These are phyloP conservation scores for Edaphochlamys debaryana DNA, from an alignment of 139 green algal genomes.

Conservation along the genomic window DNA sequence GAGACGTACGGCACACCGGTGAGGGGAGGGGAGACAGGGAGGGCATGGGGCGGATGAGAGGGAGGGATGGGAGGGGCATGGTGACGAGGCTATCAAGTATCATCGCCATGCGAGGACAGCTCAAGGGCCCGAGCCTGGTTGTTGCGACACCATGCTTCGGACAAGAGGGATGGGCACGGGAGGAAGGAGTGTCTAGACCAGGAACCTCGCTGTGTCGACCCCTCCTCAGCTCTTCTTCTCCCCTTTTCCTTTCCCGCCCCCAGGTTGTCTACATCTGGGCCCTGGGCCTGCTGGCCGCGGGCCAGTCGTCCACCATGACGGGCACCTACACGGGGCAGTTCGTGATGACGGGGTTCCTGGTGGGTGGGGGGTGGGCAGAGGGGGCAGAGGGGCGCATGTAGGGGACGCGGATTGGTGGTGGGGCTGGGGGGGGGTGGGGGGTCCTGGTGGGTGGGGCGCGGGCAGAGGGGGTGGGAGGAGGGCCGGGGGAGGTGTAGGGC, in stretches of 20 bases:
- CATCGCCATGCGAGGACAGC: too few relatives aligned
- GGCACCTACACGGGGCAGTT: slow-evolving; percentile 86
- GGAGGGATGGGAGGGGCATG: background rate
- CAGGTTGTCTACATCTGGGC: slow-evolving; percentile 60
- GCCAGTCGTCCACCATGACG: slow-evolving; percentile 83
- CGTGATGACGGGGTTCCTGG: slow-evolving; percentile 71
- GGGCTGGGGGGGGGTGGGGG: too few relatives aligned
- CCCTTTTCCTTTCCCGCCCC: too few relatives aligned
- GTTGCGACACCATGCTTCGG: too few relatives aligned
- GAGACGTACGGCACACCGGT: slow-evolving; percentile 60
- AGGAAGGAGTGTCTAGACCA: background rate
- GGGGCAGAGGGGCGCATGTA: too few relatives aligned
- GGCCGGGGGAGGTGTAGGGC: too few relatives aligned
- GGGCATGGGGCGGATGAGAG: background rate
- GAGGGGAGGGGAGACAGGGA: slow-evolving; percentile 19
- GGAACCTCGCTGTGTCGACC: background rate
- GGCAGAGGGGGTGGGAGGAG: too few relatives aligned
- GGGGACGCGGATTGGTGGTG: too few relatives aligned
- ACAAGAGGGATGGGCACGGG: background rate
- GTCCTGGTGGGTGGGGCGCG: too few relatives aligned
- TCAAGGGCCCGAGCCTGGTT: too few relatives aligned
- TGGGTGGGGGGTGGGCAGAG: background rate
- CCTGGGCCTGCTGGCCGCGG: slow-evolving; percentile 68
- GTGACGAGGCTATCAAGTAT: too few relatives aligned
- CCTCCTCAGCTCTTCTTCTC: background rate